Conservation (phyloP, 192 early-diverging fungal genomes). For the Haplosporangium gracile region DNA sequence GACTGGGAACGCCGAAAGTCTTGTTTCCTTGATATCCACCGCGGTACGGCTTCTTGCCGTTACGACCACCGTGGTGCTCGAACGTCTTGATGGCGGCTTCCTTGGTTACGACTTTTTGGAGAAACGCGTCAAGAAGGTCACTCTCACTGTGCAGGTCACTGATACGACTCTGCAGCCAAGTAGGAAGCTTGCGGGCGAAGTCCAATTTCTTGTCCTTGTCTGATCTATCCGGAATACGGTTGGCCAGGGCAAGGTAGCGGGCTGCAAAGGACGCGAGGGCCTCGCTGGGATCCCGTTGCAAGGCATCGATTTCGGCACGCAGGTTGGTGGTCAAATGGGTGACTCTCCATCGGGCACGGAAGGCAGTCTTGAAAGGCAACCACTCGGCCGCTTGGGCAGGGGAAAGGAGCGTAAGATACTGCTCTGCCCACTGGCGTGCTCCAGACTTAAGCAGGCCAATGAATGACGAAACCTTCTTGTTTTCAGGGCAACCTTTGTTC, state of each 20-base stretch:
- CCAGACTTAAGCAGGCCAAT: neutral
- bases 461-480: slow-evolving; percentile 18
- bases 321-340: neutral
- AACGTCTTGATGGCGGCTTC: neutral
- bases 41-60: no score
- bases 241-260: neutral
- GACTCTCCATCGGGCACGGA: neutral
- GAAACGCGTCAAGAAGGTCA: neutral
- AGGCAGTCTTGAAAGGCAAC: neutral
- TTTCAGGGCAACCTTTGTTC: neutral
- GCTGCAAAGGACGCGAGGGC: neutral
- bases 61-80: neutral
- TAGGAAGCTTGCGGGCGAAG: neutral
- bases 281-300: neutral
- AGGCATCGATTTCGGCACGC: neutral
- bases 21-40: neutral
- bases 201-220: neutral
- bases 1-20: neutral
- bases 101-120: no score
- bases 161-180: neutral
- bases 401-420: neutral
- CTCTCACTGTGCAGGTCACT: neutral
- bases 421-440: neutral
- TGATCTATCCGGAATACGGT: neutral
- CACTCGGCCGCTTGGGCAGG: neutral